Base-by-base conservation (phyloP, 768 basidiomycete species). In the Trichaptum fuscoviolaceum region DNA sequence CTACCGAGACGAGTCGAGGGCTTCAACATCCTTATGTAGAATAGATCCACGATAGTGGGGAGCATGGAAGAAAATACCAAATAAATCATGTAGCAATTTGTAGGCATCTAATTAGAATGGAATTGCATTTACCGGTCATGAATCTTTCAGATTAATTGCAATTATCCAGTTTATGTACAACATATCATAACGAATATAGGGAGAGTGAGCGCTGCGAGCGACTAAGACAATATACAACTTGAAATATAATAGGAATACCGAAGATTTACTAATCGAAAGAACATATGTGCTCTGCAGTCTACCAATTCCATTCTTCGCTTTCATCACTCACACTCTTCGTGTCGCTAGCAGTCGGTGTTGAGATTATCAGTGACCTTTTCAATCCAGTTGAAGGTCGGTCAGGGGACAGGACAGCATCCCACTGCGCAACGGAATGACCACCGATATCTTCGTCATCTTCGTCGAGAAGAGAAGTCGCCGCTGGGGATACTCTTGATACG, bases 401-500 rank as follows among this genome's bases (percentile, higher is more conserved):
- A 20, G 42, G 42, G 42, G 42, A 52, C 42, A 52, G 42, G 42
- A 52, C 42, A 52, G 42, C 10, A 52, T 52, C 42, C 42, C 42
- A 52, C 42, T 52, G 42, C 42, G 42, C 42, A 20, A 12, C 20
- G 3, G 42, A 12, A 20, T 52, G 42, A 15, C 42, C 42, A 12
- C 42, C 42, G 15, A 52, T 52, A 20, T 52, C 42, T 12, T 52
- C 42, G 42, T 20, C 42, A 64, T 62, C 58, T 69, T 57, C 65
- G 67, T 70, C 64, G 65, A 66, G 42, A 70, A 27, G 66, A 66
- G 64, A 65, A 64, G 62, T 57, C 68, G 63, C 36, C 65, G 42
- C 42, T 52, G 42, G 42, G 15, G 42, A 52, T 12, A 20, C 42
- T 52, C 42, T 12, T 12, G 42, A 52, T 52, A 12, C 42, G 42